Evolutionary conservation across 1,284 basidiomycete species (phyloP).

Genomic region (Rugiboletus extremiorientalis): DNA sequence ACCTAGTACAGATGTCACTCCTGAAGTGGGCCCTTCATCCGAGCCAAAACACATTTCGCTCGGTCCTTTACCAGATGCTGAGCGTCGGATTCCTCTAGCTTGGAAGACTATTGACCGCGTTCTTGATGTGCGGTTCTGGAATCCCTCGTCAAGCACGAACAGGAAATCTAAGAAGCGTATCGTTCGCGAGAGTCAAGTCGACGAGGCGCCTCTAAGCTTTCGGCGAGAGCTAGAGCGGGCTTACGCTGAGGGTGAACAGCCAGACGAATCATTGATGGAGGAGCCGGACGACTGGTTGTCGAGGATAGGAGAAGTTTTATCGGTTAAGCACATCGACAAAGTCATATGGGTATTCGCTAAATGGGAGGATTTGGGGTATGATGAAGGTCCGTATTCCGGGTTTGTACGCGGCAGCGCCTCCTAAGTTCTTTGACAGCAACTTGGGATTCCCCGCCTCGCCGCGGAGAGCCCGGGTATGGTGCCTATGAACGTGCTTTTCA

Average conservation of each 20-base stretch:
- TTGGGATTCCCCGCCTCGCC: slow-evolving; percentile 85
- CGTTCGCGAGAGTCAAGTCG: slow-evolving; percentile 35
- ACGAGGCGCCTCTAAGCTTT: slow-evolving; percentile 24
- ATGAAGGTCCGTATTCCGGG: slow-evolving; percentile 62
- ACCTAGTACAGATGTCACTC: slow-evolving; percentile 36
- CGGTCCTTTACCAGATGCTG: slow-evolving; percentile 55
- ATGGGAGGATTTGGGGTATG: slow-evolving; percentile 89
- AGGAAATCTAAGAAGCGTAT: slow-evolving; percentile 23
- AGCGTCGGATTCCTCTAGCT: slow-evolving; percentile 63
- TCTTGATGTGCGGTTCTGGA: slow-evolving; percentile 72
- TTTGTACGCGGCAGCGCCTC: neutral
- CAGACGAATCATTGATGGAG: slow-evolving; percentile 48
- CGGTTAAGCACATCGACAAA: slow-evolving; percentile 50
- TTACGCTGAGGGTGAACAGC: slow-evolving; percentile 58
- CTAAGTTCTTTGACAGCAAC: slow-evolving; percentile 53
- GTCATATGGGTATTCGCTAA: slow-evolving; percentile 85
- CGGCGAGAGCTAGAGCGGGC: slow-evolving; percentile 41
- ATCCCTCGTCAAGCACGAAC: slow-evolving; percentile 6
- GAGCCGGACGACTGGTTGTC: slow-evolving; percentile 62
- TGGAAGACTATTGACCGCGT: slow-evolving; percentile 85
- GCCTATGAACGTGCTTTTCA: slow-evolving; percentile 68
- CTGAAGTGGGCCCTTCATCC: slow-evolving; percentile 36
- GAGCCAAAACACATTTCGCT: slow-evolving; percentile 22
- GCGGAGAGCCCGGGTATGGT: slow-evolving; percentile 53
- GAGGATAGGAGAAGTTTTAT: slow-evolving; percentile 45